Conservation (phyloP, 2,329 filamentous ascomycete species). For the Ophiostoma tasmaniense region DNA sequence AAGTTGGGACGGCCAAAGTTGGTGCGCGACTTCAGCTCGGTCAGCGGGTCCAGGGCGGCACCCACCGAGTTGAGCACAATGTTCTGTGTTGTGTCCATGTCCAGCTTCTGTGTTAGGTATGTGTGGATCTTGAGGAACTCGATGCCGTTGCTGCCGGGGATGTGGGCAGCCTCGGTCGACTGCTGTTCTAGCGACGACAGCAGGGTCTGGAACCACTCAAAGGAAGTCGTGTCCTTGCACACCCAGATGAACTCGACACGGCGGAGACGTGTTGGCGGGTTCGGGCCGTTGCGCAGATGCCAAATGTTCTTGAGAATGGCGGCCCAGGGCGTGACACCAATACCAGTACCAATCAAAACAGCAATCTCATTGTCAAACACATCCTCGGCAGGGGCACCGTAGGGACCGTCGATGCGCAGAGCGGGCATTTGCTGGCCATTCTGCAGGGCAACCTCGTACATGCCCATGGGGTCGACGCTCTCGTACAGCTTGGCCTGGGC, state of each 20-base stretch:
- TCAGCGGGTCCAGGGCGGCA: constrained; percentile 78
- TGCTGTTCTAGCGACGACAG: constrained; percentile 85
- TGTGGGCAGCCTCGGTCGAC: constrained; percentile 58
- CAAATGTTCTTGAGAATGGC: constrained; percentile 94
- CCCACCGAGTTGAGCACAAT: constrained; percentile 96
- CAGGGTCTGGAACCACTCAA: constrained; percentile 97
- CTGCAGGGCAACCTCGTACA: constrained; percentile 94
- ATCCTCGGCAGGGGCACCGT: constrained; percentile 93
- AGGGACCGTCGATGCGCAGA: constrained; percentile 88
- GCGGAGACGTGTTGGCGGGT: constrained; percentile 79
- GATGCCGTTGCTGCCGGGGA: constrained; percentile 56
- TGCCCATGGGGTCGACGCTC: constrained; percentile 81
- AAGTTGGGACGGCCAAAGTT: constrained; percentile 96
- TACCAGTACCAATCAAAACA: constrained; percentile 76
- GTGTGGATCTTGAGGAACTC: constrained; percentile 98
- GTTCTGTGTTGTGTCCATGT: constrained; percentile 87
- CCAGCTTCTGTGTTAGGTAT: constrained; percentile 88
- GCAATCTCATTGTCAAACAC: constrained; percentile 92
- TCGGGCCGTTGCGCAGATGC: constrained; percentile 84
- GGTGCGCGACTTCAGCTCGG: constrained; percentile 79
- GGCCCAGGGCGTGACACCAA: constrained; percentile 81
- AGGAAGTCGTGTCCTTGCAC: constrained; percentile 88
- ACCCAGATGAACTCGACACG: constrained; percentile 99
- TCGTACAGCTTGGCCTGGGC: constrained; percentile 87
- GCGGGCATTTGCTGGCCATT: constrained; percentile 88